Conservation (phyloP, 2,329 filamentous ascomycete genomes). For the Colletotrichum caudatum region DNA sequence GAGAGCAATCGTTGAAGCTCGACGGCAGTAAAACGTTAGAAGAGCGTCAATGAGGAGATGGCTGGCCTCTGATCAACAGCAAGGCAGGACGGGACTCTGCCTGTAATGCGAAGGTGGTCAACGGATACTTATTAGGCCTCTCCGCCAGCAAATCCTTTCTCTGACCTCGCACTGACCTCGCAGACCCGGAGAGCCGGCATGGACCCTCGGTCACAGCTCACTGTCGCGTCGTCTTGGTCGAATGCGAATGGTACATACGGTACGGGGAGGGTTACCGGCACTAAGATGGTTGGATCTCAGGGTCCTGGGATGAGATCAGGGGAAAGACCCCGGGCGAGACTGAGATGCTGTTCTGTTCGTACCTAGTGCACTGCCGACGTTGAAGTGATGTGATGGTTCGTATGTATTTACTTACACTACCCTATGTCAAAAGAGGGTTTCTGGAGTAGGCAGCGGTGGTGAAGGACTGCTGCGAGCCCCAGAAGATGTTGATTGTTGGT, state of each 20-base stretch:
- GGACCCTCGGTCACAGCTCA: constrained; percentile 3
- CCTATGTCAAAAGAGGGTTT: not conserved
- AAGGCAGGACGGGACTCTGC: not conserved
- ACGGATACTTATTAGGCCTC: not conserved
- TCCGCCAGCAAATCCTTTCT: not conserved
- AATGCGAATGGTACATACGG: not conserved
- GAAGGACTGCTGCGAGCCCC: not conserved
- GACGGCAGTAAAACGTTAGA: constrained; percentile 2
- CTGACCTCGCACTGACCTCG: constrained; percentile 11
- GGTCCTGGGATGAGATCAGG: constrained; percentile 12
- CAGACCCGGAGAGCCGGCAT: constrained; percentile 6
- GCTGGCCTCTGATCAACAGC: not conserved
- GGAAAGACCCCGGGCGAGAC: not conserved
- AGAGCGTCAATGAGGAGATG: constrained; percentile 1
- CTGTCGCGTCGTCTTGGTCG: not conserved
- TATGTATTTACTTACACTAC: too few relatives aligned
- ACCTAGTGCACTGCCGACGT: not conserved
- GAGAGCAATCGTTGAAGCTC: not conserved
- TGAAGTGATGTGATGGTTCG: not conserved
- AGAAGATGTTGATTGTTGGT: not conserved
- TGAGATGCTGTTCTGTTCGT: not conserved
- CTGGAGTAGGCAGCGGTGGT: not conserved
- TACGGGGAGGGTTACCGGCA: not conserved
- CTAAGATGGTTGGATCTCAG: constrained; percentile 18
- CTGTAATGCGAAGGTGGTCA: not conserved